These are phyloP conservation scores for Candida tammaniensis DNA, from an alignment of 805 yeast species.

Conservation along the genomic window DNA sequence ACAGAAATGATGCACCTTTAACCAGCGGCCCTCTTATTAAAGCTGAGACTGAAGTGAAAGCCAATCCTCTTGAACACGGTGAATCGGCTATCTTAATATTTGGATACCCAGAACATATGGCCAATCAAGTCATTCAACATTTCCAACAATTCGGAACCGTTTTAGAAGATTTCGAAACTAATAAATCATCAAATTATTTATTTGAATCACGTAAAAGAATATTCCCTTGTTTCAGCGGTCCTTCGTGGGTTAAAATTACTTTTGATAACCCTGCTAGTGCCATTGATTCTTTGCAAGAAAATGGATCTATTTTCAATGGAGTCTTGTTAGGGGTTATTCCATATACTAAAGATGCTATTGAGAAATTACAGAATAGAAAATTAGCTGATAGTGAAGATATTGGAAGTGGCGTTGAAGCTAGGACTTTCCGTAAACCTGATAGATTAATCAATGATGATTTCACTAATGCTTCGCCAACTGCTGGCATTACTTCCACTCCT, in stretches of 20 bases:
- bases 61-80: slow-evolving; percentile 24
- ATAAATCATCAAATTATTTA: slow-evolving; percentile 12
- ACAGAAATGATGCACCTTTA: slow-evolving; percentile 19
- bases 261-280: slow-evolving; percentile 75
- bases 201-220: slow-evolving; percentile 14
- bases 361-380: slow-evolving; percentile 50
- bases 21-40: slow-evolving; percentile 6
- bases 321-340: slow-evolving; percentile 67
- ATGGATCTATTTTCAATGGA: slow-evolving; percentile 71
- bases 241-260: slow-evolving; percentile 89
- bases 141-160: slow-evolving; percentile 79
- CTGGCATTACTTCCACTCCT: slow-evolving; percentile 1
- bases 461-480: slow-evolving; percentile 5
- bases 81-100: slow-evolving; percentile 78
- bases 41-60: slow-evolving; percentile 6
- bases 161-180: slow-evolving; percentile 64
- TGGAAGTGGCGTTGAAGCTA: slow-evolving; percentile 33
- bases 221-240: slow-evolving; percentile 77
- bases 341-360: slow-evolving; percentile 58
- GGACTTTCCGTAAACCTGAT: not conserved
- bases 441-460: slow-evolving; percentile 5
- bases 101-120: slow-evolving; percentile 81
- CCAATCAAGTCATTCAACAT: slow-evolving; percentile 64
- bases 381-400: slow-evolving; percentile 46
- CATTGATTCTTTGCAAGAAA: slow-evolving; percentile 78